Evolutionary conservation across 2,329 filamentous ascomycete species (phyloP), one percentile per base, ranked within the genome.

Genomic region (Taxawa tesnikishii): DNA sequence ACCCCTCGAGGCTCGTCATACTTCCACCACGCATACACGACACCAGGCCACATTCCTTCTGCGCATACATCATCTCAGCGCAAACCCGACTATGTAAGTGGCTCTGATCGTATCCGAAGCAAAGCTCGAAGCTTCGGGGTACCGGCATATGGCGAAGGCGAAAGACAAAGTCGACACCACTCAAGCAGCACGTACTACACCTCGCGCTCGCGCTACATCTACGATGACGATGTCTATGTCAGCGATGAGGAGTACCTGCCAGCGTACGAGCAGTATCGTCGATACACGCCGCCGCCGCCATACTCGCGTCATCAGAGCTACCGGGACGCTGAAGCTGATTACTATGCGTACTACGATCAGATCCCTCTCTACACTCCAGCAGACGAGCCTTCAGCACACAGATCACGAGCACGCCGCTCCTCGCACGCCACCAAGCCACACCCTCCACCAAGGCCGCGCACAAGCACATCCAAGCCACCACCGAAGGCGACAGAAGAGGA

Each of bases 71-170:
- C 32, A 54, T 63, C 60, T 54, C 65, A 58, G 62, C 68, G 58
- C 59, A 65, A 69, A 56, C 49, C 59, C 55, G 70, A 76, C 59
- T 68, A 71, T 75, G 73, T 77, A 75, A 77, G 73, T 77, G 67
- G 64, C 65, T 67, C 61, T 59, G 56, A 52, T 46, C 52, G 53
- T 45, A 46, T 46, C 49, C 55, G 56, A 55, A 47, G 53, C 45
- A 57, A 54, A 51, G 51, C 56, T 34, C 48, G 51, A 39, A 47
- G 50, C 44, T 47, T 45, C 38, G 40, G 42, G 35, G 42, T 40
- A 39, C 36, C 39, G 12, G 35, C 38, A 31, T 29, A 42, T 32
- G 36, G 33, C 51, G 56, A 56, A 51, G 49, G 48, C 28, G 28
- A 15, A 31, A 5, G 15, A 23, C 11, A 6, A 12, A 8, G 13